A percentile compares a stretch with the other conserved stretches of the same genome.
phyloP scores from a whole-genome alignment of 257 asterid genomes.

The Forsythia suspensa region DNA sequence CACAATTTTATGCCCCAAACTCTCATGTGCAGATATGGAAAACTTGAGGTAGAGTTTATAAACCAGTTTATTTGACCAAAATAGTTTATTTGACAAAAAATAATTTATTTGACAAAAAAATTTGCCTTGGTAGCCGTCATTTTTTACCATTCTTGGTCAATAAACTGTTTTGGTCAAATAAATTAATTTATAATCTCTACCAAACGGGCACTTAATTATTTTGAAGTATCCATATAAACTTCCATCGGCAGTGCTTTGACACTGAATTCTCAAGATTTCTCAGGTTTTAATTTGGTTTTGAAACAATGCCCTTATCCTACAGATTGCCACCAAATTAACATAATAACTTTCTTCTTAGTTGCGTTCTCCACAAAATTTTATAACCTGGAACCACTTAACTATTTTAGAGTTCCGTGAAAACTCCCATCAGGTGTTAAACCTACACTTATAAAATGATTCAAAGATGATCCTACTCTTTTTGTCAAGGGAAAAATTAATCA shows the following conservation, averaged over 20 bases:
- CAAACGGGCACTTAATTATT: no score
- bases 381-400: neutral
- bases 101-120: no score
- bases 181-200: no score
- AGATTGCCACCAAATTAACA: neutral
- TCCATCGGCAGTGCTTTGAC: neutral
- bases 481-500: neutral
- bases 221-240: neutral
- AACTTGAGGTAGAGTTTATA: no score
- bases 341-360: neutral
- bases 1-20: neutral
- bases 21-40: neutral
- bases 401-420: neutral
- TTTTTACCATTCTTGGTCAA: no score
- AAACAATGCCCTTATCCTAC: neutral
- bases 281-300: neutral
- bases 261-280: neutral
- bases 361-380: neutral
- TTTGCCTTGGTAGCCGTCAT: no score
- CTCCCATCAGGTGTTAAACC: neutral
- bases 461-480: constrained; percentile 4
- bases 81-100: no score
- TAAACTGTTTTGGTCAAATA: no score
- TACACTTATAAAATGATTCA: neutral
- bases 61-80: no score